phyloP scores from a whole-genome alignment of 78 protist species.

The Dictyostelium purpureum region DNA sequence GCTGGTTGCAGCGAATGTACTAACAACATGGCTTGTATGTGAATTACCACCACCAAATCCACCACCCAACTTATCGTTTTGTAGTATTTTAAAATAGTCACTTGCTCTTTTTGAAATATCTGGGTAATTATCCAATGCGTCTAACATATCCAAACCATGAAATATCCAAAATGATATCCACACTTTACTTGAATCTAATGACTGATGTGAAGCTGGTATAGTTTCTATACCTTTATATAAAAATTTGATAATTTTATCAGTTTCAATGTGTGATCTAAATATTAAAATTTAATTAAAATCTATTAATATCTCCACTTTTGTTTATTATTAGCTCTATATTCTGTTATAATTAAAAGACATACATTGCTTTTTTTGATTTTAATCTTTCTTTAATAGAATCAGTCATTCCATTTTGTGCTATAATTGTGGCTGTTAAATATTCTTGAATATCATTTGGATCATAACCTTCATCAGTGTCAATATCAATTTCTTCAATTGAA shows the following conservation, averaged over 20 bases:
- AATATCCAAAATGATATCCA: conserved; percentile 96
- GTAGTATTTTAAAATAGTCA: conserved; percentile 24
- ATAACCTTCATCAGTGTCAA: not conserved
- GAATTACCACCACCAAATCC: conserved; percentile 87
- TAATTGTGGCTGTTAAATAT: not conserved
- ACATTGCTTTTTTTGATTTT: not conserved
- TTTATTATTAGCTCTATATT: not conserved
- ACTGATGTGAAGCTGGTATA: conserved; percentile 30
- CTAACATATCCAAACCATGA: conserved; percentile 91
- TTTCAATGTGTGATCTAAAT: too few species aligned
- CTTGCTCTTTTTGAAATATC: not conserved
- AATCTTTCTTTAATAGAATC: not conserved
- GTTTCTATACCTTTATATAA: not conserved
- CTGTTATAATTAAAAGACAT: not conserved
- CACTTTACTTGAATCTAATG: conserved; percentile 75
- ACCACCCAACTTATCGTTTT: conserved; percentile 58
- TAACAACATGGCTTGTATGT: conserved; percentile 96
- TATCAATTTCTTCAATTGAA: not conserved
- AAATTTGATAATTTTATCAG: not conserved
- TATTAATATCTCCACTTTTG: too few species aligned
- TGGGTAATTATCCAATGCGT: conserved; percentile 1
- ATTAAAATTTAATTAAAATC: too few species aligned
- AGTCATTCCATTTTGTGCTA: not conserved
- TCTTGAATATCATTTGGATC: not conserved
- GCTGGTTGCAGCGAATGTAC: conserved; percentile 97